phyloP scores from a whole-genome alignment of 2,329 filamentous ascomycete genomes.

The Cercospora sp. region DNA sequence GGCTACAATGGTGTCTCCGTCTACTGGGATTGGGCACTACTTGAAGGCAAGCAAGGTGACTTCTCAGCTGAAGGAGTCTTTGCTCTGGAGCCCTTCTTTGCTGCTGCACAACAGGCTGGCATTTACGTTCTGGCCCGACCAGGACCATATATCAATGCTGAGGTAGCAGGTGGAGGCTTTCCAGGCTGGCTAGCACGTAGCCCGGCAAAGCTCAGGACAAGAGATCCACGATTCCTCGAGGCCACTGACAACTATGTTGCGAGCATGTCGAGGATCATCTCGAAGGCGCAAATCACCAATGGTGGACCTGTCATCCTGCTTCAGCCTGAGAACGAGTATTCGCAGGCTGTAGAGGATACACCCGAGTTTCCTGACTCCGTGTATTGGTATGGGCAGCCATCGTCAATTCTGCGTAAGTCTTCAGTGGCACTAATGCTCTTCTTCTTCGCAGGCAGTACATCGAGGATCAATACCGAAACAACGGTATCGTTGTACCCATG shows the following conservation, averaged over 20 bases:
- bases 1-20: conserved; percentile 80
- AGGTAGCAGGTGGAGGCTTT: conserved; percentile 73
- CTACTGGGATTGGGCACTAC: conserved; percentile 74
- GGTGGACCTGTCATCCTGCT: conserved; percentile 76
- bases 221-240: conserved; percentile 60
- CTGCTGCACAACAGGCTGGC: conserved; percentile 69
- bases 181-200: conserved; percentile 75
- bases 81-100: conserved; percentile 71
- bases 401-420: too few species aligned
- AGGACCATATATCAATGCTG: conserved; percentile 66
- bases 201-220: conserved; percentile 64
- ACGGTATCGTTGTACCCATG: conserved; percentile 71
- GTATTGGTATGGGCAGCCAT: conserved; percentile 58
- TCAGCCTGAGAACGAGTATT: conserved; percentile 83
- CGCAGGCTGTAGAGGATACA: conserved; percentile 50
- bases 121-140: conserved; percentile 69
- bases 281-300: conserved; percentile 76
- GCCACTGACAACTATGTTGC: conserved; percentile 68
- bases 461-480: conserved; percentile 64
- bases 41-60: conserved; percentile 70
- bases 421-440: conserved; percentile 40
- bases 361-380: conserved; percentile 61
- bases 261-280: conserved; percentile 65
- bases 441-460: conserved; percentile 47
- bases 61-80: conserved; percentile 73